Evolutionary conservation across 768 basidiomycete species (phyloP).

Genomic region (Punctularia strigosozonata): DNA sequence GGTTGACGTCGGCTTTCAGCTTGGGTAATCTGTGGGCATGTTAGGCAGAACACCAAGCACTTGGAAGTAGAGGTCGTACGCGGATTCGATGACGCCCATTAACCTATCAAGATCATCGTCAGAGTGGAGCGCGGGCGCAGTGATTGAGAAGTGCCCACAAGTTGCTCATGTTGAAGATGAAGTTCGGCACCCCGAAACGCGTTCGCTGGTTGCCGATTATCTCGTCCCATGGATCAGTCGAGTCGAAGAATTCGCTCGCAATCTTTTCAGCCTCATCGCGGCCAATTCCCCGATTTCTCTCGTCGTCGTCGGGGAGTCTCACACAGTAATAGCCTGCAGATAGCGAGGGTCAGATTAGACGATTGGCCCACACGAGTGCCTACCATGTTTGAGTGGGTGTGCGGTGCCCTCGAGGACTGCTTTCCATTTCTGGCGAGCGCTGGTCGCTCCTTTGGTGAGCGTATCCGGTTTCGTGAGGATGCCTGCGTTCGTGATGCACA

Average conservation of each 20-base stretch:
- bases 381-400: conserved; percentile 39
- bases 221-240: conserved; percentile 40
- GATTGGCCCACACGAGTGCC: too few species aligned
- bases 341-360: too few species aligned
- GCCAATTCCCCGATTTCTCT: conserved; percentile 28
- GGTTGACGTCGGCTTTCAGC: conserved; percentile 26
- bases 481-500: conserved; percentile 26
- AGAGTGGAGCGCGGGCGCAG: too few species aligned
- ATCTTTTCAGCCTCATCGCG: conserved; percentile 23
- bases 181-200: conserved; percentile 44
- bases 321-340: conserved; percentile 68
- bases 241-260: conserved; percentile 34
- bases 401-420: conserved; percentile 33
- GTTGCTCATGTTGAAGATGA: conserved; percentile 39
- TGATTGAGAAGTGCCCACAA: too few species aligned
- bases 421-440: conserved; percentile 33
- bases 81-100: conserved; percentile 35
- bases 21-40: conserved; percentile 43
- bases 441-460: conserved; percentile 29
- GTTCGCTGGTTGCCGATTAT: conserved; percentile 26
- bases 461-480: conserved; percentile 64
- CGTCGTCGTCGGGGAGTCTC: conserved; percentile 47
- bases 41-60: conserved; percentile 1
- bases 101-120: too few species aligned
- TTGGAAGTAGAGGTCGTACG: conserved; percentile 24